These are phyloP conservation scores for Alternaria sp. DNA, from an alignment of 2,329 filamentous ascomycete genomes.

Conservation along the genomic window DNA sequence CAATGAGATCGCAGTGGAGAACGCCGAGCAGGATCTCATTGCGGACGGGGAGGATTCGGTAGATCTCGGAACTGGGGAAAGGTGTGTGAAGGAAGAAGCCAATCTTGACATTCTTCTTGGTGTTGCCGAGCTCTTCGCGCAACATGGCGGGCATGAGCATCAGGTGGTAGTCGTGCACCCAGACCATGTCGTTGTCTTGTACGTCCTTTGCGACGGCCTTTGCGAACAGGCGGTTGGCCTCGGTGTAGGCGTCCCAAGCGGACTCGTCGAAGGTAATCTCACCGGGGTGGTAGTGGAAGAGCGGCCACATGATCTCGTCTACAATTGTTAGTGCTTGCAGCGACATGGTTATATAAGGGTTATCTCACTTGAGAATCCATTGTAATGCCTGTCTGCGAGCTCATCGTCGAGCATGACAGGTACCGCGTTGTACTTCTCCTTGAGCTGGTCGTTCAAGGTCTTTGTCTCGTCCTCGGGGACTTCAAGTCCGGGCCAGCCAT, in stretches of 20 bases:
- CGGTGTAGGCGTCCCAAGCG: slow-evolving; percentile 89
- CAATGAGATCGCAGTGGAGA: slow-evolving; percentile 91
- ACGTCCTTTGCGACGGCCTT: slow-evolving; percentile 86
- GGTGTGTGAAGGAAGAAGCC: slow-evolving; percentile 98
- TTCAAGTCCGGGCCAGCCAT: slow-evolving; percentile 95
- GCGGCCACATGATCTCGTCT: slow-evolving; percentile 96
- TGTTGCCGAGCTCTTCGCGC: slow-evolving; percentile 81
- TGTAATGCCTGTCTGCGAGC: slow-evolving; percentile 93
- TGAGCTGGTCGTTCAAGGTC: slow-evolving; percentile 76
- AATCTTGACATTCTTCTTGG: slow-evolving; percentile 92
- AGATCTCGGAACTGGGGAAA: slow-evolving; percentile 96
- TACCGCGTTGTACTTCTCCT: slow-evolving; percentile 86
- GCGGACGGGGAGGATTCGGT: slow-evolving; percentile 90
- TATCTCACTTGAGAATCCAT: slow-evolving; percentile 88
- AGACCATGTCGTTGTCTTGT: slow-evolving; percentile 91
- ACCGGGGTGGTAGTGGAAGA: slow-evolving; percentile 98
- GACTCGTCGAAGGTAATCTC: slow-evolving; percentile 98
- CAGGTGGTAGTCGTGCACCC: slow-evolving; percentile 98
- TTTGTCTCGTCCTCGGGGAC: slow-evolving; percentile 83
- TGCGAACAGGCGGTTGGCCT: slow-evolving; percentile 92
- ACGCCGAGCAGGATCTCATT: slow-evolving; percentile 87
- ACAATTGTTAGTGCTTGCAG: slow-evolving; percentile 3
- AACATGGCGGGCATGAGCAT: slow-evolving; percentile 97
- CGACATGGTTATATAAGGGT: not conserved
- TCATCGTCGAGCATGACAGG: slow-evolving; percentile 95